Evolutionary conservation across 495 filamentous ascomycete species (phyloP), one percentile per base, ranked within the genome.

Genomic region (Penicillium paxilli): DNA sequence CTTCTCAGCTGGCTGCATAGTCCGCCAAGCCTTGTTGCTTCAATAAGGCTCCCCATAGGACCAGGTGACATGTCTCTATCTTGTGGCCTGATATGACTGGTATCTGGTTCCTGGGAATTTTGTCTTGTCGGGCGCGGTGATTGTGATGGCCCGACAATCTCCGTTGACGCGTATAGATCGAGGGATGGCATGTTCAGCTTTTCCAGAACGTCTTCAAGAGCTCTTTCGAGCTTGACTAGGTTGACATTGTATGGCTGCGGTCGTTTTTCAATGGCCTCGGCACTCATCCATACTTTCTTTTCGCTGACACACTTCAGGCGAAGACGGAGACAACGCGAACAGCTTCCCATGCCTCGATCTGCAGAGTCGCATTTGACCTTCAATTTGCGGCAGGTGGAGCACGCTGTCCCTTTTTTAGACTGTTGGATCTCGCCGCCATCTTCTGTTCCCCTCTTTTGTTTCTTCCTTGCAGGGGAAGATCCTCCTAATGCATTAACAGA

Each of bases 251-350:
- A 28, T 46, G 44, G 44, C 12, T 23, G 44, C n/a, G 22, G 44
- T 16, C 12, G 22, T 16, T 4, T 46, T 11, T 46, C 44, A 14
- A 16, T 17, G 19, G 12, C 11, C 11, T 46, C 44, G 21, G 44
- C 44, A 28, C 21, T 28, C n/a, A 46, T 46, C 44, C 44, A 46
- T 16, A 46, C 44, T 21, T 46, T 46, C 22, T 46, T 46, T 17
- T 46, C 44, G 25, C 44, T 46, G 8, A 46, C 44, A 17, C 22
- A 46, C n/a, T 46, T 24, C 14, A 46, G 23, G 16, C 25, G 44
- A 46, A 46, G 44, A 46, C 44, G 44, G 12, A 46, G n/a, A 8
- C 44, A 46, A 4, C 44, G 44, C 12, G 44, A 46, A 21, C 44
- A 46, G 44, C 22, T 46, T 3, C 44, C 44, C 44, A 46, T 23